Conservation (phyloP, 2,329 filamentous ascomycete genomes). For the Pseudogymnoascus sp. region DNA sequence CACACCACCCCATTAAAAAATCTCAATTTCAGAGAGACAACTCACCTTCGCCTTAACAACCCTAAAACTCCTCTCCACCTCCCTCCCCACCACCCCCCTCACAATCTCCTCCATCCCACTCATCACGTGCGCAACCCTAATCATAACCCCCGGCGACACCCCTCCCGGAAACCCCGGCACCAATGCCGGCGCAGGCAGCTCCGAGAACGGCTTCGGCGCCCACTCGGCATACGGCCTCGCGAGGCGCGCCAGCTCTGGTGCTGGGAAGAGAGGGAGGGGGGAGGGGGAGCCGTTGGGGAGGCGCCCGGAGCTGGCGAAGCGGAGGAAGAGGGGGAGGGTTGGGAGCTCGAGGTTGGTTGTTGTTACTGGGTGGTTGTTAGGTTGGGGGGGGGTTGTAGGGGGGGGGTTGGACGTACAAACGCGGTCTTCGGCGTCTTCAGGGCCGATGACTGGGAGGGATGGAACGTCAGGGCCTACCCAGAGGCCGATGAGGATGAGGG, state of each 20-base stretch:
- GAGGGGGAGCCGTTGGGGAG: conserved; percentile 16
- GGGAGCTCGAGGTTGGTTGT: conserved; percentile 12
- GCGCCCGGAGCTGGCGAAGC: conserved; percentile 13
- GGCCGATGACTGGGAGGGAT: conserved; percentile 3
- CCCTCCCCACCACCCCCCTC: background rate
- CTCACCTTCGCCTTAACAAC: conserved; percentile 16
- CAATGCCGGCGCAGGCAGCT: conserved; percentile 12
- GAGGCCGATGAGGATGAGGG: background rate
- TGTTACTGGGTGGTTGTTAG: conserved; percentile 8
- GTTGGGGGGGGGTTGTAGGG: background rate
- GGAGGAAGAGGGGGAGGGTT: conserved; percentile 15
- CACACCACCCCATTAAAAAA: too few species aligned
- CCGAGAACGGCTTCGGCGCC: conserved; percentile 18
- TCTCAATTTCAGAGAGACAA: background rate
- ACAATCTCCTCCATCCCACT: conserved; percentile 15
- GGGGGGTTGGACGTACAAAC: background rate
- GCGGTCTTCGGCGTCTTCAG: conserved; percentile 14
- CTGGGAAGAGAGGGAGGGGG: conserved; percentile 15
- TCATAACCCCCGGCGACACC: conserved; percentile 14
- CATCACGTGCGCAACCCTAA: conserved; percentile 15
- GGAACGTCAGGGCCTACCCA: background rate
- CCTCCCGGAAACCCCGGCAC: conserved; percentile 9
- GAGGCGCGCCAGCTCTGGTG: conserved; percentile 12
- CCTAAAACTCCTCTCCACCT: conserved; percentile 16
- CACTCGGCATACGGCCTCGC: conserved; percentile 16